A percentile compares a stretch with the other conserved stretches of the same genome.
These are phyloP conservation scores for Leishmania aethiopica DNA, from an alignment of 208 protist genomes.

Conservation along the genomic window DNA sequence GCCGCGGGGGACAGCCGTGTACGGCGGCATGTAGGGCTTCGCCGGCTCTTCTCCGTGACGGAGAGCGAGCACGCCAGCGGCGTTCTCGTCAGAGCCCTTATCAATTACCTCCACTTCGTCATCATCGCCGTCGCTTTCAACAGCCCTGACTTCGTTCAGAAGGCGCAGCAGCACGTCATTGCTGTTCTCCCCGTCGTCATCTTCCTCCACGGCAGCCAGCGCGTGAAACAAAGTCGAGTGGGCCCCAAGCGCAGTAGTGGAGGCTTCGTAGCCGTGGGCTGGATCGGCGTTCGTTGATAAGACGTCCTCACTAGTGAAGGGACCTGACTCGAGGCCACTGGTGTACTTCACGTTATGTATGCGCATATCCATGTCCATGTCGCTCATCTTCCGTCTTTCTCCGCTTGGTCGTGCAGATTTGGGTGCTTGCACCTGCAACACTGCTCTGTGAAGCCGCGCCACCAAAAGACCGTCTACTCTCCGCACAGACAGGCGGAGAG, in stretches of 20 bases:
- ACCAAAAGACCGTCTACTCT: not conserved
- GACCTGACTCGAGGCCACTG: not conserved
- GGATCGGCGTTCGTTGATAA: constrained; percentile 26
- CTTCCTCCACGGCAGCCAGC: constrained; percentile 15
- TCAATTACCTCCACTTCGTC: constrained; percentile 10
- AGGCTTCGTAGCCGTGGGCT: constrained; percentile 3
- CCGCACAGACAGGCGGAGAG: not conserved
- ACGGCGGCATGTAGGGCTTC: constrained; percentile 15
- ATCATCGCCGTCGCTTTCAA: constrained; percentile 32
- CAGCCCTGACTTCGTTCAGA: constrained; percentile 48
- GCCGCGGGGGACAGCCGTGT: not conserved
- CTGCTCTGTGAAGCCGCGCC: not conserved
- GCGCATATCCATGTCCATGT: constrained; percentile 5
- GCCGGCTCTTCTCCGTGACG: constrained; percentile 12
- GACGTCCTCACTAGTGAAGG: constrained; percentile 16
- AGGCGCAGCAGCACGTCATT: constrained; percentile 47
- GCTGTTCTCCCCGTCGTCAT: constrained; percentile 34
- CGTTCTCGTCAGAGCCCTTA: constrained; percentile 30
- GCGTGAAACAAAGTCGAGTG: constrained; percentile 24
- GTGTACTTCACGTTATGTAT: constrained; percentile 10
- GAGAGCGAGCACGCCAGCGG: constrained; percentile 15
- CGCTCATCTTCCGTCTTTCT: not conserved
- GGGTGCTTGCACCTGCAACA: not conserved
- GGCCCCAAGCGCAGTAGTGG: constrained; percentile 7
- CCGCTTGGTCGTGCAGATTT: no score